Evolutionary conservation across 208 protist species (phyloP), one percentile per base, ranked within the genome.

Genomic region (Trypanosoma lewisi): DNA sequence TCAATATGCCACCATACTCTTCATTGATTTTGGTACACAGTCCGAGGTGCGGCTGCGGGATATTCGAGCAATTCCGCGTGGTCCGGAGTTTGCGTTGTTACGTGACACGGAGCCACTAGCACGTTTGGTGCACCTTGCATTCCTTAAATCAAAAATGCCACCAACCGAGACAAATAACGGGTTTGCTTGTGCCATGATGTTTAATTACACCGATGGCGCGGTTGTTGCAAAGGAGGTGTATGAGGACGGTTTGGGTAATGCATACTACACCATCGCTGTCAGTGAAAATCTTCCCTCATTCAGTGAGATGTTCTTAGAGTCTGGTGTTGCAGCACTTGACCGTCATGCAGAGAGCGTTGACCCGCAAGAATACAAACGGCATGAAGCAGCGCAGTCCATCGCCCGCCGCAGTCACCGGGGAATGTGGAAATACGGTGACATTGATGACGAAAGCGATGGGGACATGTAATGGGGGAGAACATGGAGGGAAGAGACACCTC

Each of bases 21-120:
- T 85, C 69, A 78, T 95, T 23, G 91, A 96, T 65, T 95, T 88
- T 82, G 91, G 91, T 60, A 96, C 90, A 61, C 76, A 62, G 14
- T 76, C 80, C n/a, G 63, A 70, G 30, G 72, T 91, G 16, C 53
- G 63, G 16, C 25, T 75, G 23, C 80, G 82, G 60, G 63, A 84
- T 49, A 36, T 94, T 27, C 85, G 87, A 45, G 53, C 70, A 19
- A 84, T 96, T 31, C 84, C 88, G 23, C 64, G 67, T n/a, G 76
- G 72, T 34, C 76, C 80, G 7, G 82, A 93, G 68, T 93, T 89
- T 82, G 81, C 74, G 31, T 19, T 83, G 0, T 70, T 90, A 31
- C 82, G 82, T 28, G 80, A 93, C 49, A 82, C 82, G 16, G 70
- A 82, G 2, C 69, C 87, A 30, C 79, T 89, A 21, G 87, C 87